Conservation (phyloP, 768 basidiomycete genomes). For the Mycena venus region DNA sequence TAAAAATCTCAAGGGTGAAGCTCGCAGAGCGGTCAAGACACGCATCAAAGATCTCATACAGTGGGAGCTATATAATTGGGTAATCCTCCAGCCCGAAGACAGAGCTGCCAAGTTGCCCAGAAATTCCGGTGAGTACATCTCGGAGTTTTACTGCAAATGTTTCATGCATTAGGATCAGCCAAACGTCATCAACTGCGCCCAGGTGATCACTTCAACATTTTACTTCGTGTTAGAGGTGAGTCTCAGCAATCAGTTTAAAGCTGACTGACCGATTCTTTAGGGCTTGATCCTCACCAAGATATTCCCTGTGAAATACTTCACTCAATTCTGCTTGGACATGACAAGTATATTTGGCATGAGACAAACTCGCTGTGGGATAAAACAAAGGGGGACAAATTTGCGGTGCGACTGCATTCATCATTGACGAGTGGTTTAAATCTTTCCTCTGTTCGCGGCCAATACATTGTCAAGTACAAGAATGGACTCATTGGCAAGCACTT, state of each 20-base stretch:
- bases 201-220: slow-evolving; percentile 15
- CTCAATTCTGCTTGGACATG: slow-evolving; percentile 41
- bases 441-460: slow-evolving; percentile 39
- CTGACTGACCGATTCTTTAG: not conserved
- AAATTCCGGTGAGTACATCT: not conserved
- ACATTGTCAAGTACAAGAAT: slow-evolving; percentile 51
- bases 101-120: not conserved
- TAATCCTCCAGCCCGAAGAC: not conserved
- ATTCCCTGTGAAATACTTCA: slow-evolving; percentile 31
- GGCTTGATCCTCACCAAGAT: slow-evolving; percentile 17
- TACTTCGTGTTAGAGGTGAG: not conserved
- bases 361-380: slow-evolving; percentile 37
- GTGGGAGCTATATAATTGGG: slow-evolving; percentile 15
- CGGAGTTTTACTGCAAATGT: not conserved
- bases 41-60: slow-evolving; percentile 6
- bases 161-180: not conserved
- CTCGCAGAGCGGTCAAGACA: not conserved
- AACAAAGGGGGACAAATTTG: slow-evolving; percentile 39
- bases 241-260: not conserved
- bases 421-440: slow-evolving; percentile 42
- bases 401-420: slow-evolving; percentile 41
- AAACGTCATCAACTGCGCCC: not conserved
- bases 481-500: no score
- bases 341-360: slow-evolving; percentile 49
- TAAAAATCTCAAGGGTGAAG: slow-evolving; percentile 1